phyloP scores from a whole-genome alignment of 2,329 filamentous ascomycete genomes.

The Rutstroemia sydowiana region DNA sequence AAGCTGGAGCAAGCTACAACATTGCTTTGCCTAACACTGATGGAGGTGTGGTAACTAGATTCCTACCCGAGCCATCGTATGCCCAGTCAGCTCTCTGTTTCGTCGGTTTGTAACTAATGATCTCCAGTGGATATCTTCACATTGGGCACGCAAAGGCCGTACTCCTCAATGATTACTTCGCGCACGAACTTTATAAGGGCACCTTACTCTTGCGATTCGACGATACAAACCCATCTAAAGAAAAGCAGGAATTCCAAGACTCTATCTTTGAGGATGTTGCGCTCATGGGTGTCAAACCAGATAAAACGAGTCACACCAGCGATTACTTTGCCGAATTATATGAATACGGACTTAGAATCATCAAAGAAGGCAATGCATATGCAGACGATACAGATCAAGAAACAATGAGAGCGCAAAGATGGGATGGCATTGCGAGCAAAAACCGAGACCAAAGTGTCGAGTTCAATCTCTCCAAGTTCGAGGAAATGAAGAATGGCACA shows the following conservation, averaged over 20 bases:
- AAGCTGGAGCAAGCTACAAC: constrained; percentile 81
- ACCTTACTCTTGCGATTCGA: constrained; percentile 71
- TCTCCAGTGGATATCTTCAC: constrained; percentile 89
- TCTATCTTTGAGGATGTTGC: constrained; percentile 82
- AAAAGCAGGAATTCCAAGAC: constrained; percentile 82
- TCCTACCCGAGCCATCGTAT: constrained; percentile 87
- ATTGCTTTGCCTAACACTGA: constrained; percentile 79
- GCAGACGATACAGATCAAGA: constrained; percentile 75
- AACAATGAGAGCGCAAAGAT: constrained; percentile 74
- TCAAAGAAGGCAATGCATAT: constrained; percentile 63
- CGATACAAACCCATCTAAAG: constrained; percentile 90
- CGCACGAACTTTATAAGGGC: constrained; percentile 73
- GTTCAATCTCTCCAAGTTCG: constrained; percentile 74
- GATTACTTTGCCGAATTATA: constrained; percentile 85
- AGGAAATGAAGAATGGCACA: constrained; percentile 88
- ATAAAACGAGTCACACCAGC: constrained; percentile 75
- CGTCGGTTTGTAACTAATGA: too few relatives aligned
- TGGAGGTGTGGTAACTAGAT: constrained; percentile 83
- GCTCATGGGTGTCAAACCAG: constrained; percentile 76
- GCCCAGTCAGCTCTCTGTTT: too few relatives aligned
- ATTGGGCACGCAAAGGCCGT: constrained; percentile 95
- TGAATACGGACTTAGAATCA: constrained; percentile 79
- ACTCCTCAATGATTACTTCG: constrained; percentile 93
- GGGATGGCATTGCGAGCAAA: constrained; percentile 62
- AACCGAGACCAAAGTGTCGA: constrained; percentile 71